Conservation (phyloP, 441 rosid species). For the Eruca vesicaria region DNA sequence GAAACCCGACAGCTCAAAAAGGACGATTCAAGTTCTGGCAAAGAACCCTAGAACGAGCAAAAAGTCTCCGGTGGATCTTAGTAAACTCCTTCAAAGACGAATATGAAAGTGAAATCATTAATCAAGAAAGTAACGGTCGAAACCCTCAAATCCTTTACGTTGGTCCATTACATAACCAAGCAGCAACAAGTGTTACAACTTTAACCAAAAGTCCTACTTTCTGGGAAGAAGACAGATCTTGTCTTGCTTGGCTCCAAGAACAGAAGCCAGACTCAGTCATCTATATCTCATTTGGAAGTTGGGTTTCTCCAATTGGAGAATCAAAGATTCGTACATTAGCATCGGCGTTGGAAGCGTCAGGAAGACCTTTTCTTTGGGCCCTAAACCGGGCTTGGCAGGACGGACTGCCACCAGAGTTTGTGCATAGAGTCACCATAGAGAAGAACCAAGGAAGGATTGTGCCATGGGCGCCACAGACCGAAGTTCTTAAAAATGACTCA, state of each 20-base stretch:
- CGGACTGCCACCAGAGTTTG: constrained; percentile 48
- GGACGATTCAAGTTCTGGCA: constrained; percentile 76
- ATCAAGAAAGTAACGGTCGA: not conserved
- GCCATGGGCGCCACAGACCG: constrained; percentile 70
- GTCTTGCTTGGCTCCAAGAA: constrained; percentile 61
- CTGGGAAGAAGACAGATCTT: constrained; percentile 67
- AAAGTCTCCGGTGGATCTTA: constrained; percentile 53
- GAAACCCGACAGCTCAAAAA: constrained; percentile 46
- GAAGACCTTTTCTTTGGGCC: constrained; percentile 65
- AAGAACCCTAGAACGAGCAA: constrained; percentile 53
- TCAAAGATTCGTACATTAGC: constrained; percentile 50
- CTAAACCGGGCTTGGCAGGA: constrained; percentile 49
- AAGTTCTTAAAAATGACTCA: constrained; percentile 46
- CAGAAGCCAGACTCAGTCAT: constrained; percentile 54
- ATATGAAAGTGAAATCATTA: not conserved
- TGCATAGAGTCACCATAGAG: constrained; percentile 32
- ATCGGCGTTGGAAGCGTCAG: constrained; percentile 45
- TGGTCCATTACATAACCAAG: constrained; percentile 45
- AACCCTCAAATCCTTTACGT: constrained; percentile 39
- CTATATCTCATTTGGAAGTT: constrained; percentile 80
- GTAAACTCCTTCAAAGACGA: constrained; percentile 63
- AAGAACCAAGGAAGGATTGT: constrained; percentile 54
- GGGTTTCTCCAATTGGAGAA: constrained; percentile 75
- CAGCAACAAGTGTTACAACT: not conserved
- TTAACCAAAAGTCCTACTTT: constrained; percentile 48